These are phyloP conservation scores for Nepenthes alata DNA, from an alignment of 179 eudicot genomes.

Conservation along the genomic window DNA sequence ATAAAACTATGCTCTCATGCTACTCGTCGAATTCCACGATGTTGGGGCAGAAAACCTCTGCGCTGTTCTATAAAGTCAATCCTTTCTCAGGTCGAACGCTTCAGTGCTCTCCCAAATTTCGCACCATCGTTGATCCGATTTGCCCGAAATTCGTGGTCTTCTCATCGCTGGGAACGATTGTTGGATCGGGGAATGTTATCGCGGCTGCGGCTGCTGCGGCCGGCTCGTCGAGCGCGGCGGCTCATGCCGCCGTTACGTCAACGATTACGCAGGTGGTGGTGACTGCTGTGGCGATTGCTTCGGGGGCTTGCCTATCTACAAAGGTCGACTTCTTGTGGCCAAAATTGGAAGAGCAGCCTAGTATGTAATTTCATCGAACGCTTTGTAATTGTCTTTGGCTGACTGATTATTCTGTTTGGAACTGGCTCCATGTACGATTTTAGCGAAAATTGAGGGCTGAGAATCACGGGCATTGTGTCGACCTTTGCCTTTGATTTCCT, in stretches of 20 bases:
- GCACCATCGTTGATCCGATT: slow-evolving; percentile 19
- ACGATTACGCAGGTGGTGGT: slow-evolving; percentile 89
- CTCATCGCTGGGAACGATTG: slow-evolving; percentile 42
- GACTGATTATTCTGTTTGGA: background rate
- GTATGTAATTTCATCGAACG: slow-evolving; percentile 15
- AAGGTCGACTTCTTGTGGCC: slow-evolving; percentile 90
- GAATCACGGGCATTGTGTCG: too few species aligned
- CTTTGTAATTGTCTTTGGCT: background rate
- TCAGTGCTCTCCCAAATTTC: slow-evolving; percentile 13
- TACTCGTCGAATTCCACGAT: slow-evolving; percentile 11
- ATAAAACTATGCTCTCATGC: slow-evolving; percentile 21
- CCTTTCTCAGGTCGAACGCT: slow-evolving; percentile 3
- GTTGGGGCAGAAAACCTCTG: slow-evolving; percentile 18
- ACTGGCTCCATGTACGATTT: background rate
- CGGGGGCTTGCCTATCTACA: slow-evolving; percentile 90
- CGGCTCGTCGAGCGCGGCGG: slow-evolving; percentile 23
- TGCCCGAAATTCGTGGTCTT: slow-evolving; percentile 28
- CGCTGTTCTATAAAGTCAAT: slow-evolving; percentile 17
- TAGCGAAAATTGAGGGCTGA: too few species aligned
- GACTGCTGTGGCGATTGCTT: slow-evolving; percentile 92
- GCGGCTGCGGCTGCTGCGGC: slow-evolving; percentile 44
- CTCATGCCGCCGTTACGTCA: slow-evolving; percentile 73
- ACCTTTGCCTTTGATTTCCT: too few species aligned
- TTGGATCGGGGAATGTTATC: slow-evolving; percentile 31
- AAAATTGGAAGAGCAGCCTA: slow-evolving; percentile 61